phyloP scores from a whole-genome alignment of 2,329 filamentous ascomycete species.

The Escovopsis sp. region DNA sequence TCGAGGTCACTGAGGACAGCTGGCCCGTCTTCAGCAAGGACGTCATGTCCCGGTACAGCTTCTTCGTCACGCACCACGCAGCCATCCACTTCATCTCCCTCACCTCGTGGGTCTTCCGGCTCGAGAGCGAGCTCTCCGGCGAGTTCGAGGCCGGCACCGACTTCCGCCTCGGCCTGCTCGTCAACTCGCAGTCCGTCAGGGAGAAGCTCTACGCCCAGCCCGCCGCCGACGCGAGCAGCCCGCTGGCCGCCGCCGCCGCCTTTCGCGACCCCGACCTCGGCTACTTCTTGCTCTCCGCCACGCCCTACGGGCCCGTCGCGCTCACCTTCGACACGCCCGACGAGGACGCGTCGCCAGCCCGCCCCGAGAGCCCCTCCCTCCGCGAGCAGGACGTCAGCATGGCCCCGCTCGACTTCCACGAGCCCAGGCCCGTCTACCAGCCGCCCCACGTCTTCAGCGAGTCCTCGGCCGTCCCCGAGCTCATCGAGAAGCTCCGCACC shows the following conservation, averaged over 20 bases:
- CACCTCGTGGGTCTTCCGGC: conserved; percentile 46
- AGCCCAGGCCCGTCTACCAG: conserved; percentile 52
- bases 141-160: conserved; percentile 43
- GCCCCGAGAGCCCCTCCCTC: conserved; percentile 25
- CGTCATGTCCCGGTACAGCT: conserved; percentile 45
- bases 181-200: conserved; percentile 41
- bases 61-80: conserved; percentile 46
- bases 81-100: conserved; percentile 47
- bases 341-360: conserved; percentile 25
- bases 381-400: conserved; percentile 28
- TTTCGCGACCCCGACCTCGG: conserved; percentile 48
- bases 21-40: conserved; percentile 52
- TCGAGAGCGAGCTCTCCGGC: conserved; percentile 44
- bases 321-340: conserved; percentile 47
- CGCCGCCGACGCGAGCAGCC: conserved; percentile 28
- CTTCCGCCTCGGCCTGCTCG: conserved; percentile 45
- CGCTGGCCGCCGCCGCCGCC: conserved; percentile 37
- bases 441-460: conserved; percentile 46
- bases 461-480: conserved; percentile 37
- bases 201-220: conserved; percentile 43
- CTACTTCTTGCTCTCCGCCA: conserved; percentile 47
- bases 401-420: conserved; percentile 36
- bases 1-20: conserved; percentile 39
- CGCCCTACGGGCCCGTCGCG: conserved; percentile 40
- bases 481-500: conserved; percentile 42